Conservation (phyloP, 73 alveolate genomes). For the Paramecium sexaurelia region DNA sequence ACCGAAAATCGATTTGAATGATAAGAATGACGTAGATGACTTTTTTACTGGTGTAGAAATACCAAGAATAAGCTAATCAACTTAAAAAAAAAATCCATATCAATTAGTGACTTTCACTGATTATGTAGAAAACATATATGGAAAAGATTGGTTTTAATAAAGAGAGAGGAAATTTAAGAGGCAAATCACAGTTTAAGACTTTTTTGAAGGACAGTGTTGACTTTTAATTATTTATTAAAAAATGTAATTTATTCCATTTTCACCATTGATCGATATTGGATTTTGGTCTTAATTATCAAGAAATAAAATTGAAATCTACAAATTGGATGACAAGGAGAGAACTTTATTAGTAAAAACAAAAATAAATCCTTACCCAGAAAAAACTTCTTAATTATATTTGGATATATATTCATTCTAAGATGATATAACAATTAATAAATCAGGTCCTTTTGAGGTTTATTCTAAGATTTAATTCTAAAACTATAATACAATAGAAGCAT, state of each 20-base stretch:
- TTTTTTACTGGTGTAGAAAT: constrained; percentile 13
- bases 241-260: constrained; percentile 3
- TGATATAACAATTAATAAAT: neutral
- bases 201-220: neutral
- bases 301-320: constrained; percentile 16
- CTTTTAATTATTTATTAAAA: neutral
- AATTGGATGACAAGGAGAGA: neutral
- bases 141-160: constrained; percentile 26
- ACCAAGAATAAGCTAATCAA: constrained; percentile 1
- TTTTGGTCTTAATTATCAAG: constrained; percentile 10
- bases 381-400: neutral
- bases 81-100: neutral
- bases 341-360: neutral
- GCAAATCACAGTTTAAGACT: neutral
- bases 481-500: neutral
- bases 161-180: neutral
- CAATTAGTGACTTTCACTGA: constrained; percentile 36
- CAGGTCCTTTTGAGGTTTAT: neutral
- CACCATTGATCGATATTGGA: constrained; percentile 32
- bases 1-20: neutral
- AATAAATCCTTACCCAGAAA: neutral
- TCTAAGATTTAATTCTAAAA: neutral
- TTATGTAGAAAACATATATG: constrained; percentile 43
- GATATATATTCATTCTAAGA: neutral
- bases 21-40: constrained; percentile 24